Percentiles rank a stretch among this genome's conserved stretches.
Conservation (phyloP, 208 protist species). For the Leishmania tropica region DNA sequence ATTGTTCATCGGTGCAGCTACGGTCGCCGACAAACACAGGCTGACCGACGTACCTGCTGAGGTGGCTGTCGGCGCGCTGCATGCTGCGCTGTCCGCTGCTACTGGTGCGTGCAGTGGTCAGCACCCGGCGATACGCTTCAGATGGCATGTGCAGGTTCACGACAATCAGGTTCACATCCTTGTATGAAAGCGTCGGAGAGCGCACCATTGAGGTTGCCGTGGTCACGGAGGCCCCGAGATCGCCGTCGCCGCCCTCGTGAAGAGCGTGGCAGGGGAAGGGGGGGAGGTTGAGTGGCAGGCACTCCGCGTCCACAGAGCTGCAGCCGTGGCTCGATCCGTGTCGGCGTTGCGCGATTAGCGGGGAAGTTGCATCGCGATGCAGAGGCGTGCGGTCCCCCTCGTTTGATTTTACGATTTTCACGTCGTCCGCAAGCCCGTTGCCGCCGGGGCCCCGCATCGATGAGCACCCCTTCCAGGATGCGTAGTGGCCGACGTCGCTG, state of each 20-base stretch:
- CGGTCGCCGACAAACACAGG: slow-evolving; percentile 64
- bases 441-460: neutral
- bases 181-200: neutral
- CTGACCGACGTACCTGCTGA: slow-evolving; percentile 41
- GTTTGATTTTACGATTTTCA: neutral
- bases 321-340: neutral
- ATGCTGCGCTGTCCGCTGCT: slow-evolving; percentile 22
- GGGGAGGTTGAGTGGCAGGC: slow-evolving; percentile 6
- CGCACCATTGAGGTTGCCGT: neutral
- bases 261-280: neutral
- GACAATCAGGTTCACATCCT: slow-evolving; percentile 55
- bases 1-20: slow-evolving; percentile 75
- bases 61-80: slow-evolving; percentile 10
- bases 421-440: slow-evolving; percentile 1
- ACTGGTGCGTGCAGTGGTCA: slow-evolving; percentile 34
- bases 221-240: neutral
- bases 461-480: neutral
- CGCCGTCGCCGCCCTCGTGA: neutral
- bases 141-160: slow-evolving; percentile 68
- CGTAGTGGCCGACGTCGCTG: neutral
- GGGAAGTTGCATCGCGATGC: neutral
- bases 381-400: no score
- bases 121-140: slow-evolving; percentile 36
- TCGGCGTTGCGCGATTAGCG: neutral
- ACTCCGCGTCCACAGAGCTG: neutral